Evolutionary conservation across 2,329 filamentous ascomycete species (phyloP), one percentile per base, ranked within the genome.

Genomic region (Scedosporium aurantiacum): DNA sequence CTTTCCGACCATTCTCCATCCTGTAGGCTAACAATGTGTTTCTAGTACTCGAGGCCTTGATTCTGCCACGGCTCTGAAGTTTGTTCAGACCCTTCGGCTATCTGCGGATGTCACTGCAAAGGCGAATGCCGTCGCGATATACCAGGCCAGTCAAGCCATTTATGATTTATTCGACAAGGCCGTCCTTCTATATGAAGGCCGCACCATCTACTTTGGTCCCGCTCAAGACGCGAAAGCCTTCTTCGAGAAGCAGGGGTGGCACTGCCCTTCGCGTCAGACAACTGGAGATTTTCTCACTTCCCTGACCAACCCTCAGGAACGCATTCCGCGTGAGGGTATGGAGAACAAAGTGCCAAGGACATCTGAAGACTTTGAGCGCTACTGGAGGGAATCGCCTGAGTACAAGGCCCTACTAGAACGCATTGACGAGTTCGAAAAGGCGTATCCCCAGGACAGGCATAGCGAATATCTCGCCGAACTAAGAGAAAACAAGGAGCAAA

Each of bases 81-180:
- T 91, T 63, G 85, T 88, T 4, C 80, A 87, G 65, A 82, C 84
- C 14, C 73, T 92, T 28, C 78, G 87, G 16, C 78, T 84, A 18
- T 76, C 85, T 0, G 85, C 87, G 0, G 84, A 90, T 64, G 79
- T 90, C 65, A 79, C 81, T 1, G 75, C 81, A 14, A 81, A 81
- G 0, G 81, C 87, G 0, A 84, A 85, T 1, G 76, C 82, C 1
- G 84, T 91, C 2, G 85, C 88, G 8, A 82, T 91, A 7, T 90
- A 90, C 64, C 88, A 91, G 68, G 87, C 88, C 5, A 83, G 82
- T 18, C 84, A 89, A 67, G 75, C 81, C 45, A 86, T 87, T 40
- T 89, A 89, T 68, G 85, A 89, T 63, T 73, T 84, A 16, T 92
- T 93, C 66, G 88, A 93, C 73, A 91, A 91, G 69, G 83, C 82